A percentile compares a stretch with the other conserved stretches of the same genome.
Conservation (phyloP, 2,329 filamentous ascomycete species). For the Spiromastix sp. region DNA sequence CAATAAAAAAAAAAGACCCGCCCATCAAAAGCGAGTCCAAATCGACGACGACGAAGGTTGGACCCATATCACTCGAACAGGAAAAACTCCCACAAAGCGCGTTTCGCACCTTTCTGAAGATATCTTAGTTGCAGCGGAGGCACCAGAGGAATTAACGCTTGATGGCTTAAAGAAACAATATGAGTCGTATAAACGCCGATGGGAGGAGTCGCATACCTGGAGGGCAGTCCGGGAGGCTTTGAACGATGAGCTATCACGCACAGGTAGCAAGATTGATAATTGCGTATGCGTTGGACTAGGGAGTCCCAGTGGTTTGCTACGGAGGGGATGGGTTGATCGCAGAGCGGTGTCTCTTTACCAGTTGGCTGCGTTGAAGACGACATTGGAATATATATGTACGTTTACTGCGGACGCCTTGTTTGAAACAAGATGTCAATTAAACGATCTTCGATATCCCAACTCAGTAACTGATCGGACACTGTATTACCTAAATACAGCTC, state of each 20-base stretch:
- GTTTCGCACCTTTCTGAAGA: conserved; percentile 7
- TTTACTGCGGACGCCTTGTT: too few species aligned
- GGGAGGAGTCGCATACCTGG: conserved; percentile 22
- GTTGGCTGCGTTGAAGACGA: conserved; percentile 26
- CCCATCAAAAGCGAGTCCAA: conserved; percentile 23
- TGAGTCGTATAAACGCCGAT: conserved; percentile 17
- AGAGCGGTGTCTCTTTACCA: conserved; percentile 31
- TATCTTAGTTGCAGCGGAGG: conserved; percentile 25
- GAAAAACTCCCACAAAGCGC: conserved; percentile 3
- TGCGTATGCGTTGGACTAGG: conserved; percentile 32
- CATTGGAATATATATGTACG: conserved; percentile 19
- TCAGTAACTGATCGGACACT: too few species aligned
- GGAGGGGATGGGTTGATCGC: conserved; percentile 33
- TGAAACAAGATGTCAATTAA: too few species aligned
- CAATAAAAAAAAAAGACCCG: conserved; percentile 4
- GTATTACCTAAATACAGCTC: too few species aligned
- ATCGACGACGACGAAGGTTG: conserved; percentile 31
- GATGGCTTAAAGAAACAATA: conserved; percentile 23
- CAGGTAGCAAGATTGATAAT: conserved; percentile 12
- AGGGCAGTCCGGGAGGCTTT: conserved; percentile 10
- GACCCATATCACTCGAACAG: conserved; percentile 29
- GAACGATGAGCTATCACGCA: conserved; percentile 2
- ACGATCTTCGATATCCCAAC: too few species aligned
- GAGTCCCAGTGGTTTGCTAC: conserved; percentile 31
- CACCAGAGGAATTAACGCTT: conserved; percentile 23